These are phyloP conservation scores for Lasiosphaeria miniovina DNA, from an alignment of 495 filamentous ascomycete species.

Conservation along the genomic window DNA sequence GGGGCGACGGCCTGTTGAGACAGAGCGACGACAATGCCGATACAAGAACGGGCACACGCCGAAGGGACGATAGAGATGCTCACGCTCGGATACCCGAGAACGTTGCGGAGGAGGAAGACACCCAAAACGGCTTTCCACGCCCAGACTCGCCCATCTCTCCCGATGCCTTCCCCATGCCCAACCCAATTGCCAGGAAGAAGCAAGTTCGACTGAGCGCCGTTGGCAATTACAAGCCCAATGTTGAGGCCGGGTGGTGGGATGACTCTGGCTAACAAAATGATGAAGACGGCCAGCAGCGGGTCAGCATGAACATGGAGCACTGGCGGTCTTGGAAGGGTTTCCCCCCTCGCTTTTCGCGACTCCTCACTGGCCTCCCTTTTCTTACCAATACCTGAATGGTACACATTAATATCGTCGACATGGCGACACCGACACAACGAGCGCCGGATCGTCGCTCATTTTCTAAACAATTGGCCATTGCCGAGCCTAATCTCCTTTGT, in stretches of 20 bases:
- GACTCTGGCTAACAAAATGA: constrained; percentile 31
- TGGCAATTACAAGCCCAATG: constrained; percentile 30
- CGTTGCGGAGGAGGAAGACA: constrained; percentile 21
- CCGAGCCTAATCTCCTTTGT: neutral
- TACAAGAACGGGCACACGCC: neutral
- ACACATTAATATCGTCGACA: too few relatives aligned
- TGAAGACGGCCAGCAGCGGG: neutral
- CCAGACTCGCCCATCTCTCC: constrained; percentile 40
- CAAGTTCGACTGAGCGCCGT: constrained; percentile 46
- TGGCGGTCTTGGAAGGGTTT: too few relatives aligned
- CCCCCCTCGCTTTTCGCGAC: too few relatives aligned
- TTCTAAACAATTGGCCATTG: too few relatives aligned
- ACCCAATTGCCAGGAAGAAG: constrained; percentile 42
- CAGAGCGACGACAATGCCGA: neutral
- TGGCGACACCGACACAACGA: too few relatives aligned
- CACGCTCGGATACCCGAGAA: constrained; percentile 12
- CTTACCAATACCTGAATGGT: too few relatives aligned
- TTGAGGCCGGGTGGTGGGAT: constrained; percentile 43
- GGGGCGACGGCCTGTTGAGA: neutral
- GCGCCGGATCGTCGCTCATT: too few relatives aligned
- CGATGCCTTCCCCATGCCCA: constrained; percentile 25
- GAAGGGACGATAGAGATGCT: neutral
- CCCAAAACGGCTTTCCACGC: constrained; percentile 21
- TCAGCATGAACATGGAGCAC: too few relatives aligned
- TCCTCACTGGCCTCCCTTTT: too few relatives aligned